Percentiles rank a stretch among this genome's conserved stretches.
Evolutionary conservation across 1,284 basidiomycete genomes (phyloP).

Genomic region (Boletus smithii): DNA sequence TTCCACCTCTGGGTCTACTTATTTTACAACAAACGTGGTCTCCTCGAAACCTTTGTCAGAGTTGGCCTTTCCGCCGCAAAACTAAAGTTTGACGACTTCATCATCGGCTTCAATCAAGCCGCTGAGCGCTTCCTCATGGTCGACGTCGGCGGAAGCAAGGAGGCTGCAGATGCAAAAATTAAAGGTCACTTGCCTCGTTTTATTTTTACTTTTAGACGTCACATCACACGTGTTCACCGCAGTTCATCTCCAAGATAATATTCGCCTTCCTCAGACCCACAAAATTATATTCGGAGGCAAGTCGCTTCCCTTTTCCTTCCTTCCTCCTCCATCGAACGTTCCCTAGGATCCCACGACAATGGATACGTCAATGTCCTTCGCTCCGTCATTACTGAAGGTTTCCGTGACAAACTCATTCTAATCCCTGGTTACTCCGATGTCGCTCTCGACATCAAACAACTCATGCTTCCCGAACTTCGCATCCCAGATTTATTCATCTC

Average conservation of each 20-base stretch:
- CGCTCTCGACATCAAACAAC: constrained; percentile 54
- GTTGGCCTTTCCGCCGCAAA: constrained; percentile 40
- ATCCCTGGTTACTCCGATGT: constrained; percentile 62
- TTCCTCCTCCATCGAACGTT: constrained; percentile 5
- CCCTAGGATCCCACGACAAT: constrained; percentile 66
- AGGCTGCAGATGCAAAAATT: constrained; percentile 71
- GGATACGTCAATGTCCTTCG: constrained; percentile 64
- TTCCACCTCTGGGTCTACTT: constrained; percentile 61
- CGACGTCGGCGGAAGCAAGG: constrained; percentile 70
- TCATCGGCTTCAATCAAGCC: constrained; percentile 64
- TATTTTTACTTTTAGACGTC: background rate
- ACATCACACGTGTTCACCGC: constrained; percentile 16
- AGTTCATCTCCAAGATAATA: constrained; percentile 60
- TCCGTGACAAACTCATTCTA: constrained; percentile 62
- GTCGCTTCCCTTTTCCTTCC: constrained; percentile 9
- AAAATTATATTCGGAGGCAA: constrained; percentile 63
- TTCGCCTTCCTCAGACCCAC: constrained; percentile 56
- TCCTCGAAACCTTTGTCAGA: constrained; percentile 49
- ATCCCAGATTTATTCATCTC: constrained; percentile 62
- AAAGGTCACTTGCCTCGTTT: constrained; percentile 44
- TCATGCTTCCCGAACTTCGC: constrained; percentile 51
- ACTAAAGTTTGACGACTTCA: constrained; percentile 56
- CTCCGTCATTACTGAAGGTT: constrained; percentile 62
- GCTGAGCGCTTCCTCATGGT: constrained; percentile 62
- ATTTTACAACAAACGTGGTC: constrained; percentile 61